These are phyloP conservation scores for Claviceps spartinae DNA, from an alignment of 2,329 filamentous ascomycete genomes.

Conservation along the genomic window DNA sequence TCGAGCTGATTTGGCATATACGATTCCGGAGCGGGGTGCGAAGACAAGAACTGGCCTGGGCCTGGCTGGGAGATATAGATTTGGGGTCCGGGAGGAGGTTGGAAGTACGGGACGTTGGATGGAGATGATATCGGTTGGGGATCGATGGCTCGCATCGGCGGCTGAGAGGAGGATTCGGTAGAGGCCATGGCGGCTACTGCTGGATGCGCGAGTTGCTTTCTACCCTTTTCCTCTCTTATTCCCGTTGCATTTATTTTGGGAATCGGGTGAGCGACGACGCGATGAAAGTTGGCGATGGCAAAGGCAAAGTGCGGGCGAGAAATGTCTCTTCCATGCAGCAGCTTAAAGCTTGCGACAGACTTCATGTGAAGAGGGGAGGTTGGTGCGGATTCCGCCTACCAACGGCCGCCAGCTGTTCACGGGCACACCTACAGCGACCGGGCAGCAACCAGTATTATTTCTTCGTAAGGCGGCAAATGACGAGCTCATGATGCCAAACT, in stretches of 20 bases:
- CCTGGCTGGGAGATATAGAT: background rate
- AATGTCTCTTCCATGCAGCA: too few species aligned
- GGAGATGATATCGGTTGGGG: slow-evolving; percentile 15
- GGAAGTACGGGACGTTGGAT: slow-evolving; percentile 7
- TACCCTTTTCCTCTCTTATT: background rate
- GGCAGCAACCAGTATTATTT: too few species aligned
- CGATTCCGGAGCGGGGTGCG: slow-evolving; percentile 10
- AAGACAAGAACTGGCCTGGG: slow-evolving; percentile 2
- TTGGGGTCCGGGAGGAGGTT: slow-evolving; percentile 3
- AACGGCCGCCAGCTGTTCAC: too few species aligned
- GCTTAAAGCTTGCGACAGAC: too few species aligned
- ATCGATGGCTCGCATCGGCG: slow-evolving; percentile 14
- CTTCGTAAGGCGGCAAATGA: too few species aligned
- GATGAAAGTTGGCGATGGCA: too few species aligned
- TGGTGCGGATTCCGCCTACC: too few species aligned
- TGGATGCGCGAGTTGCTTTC: background rate
- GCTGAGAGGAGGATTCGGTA: slow-evolving; percentile 4
- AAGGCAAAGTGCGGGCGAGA: too few species aligned
- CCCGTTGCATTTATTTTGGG: background rate
- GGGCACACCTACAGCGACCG: too few species aligned
- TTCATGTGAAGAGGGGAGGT: too few species aligned
- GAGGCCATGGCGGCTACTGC: background rate
- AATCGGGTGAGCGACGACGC: background rate
- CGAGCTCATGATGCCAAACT: too few species aligned
- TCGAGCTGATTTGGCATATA: slow-evolving; percentile 12